Conservation (phyloP, 108 stramenopile genomes). For the Pseudonitzschia delicatissima region DNA sequence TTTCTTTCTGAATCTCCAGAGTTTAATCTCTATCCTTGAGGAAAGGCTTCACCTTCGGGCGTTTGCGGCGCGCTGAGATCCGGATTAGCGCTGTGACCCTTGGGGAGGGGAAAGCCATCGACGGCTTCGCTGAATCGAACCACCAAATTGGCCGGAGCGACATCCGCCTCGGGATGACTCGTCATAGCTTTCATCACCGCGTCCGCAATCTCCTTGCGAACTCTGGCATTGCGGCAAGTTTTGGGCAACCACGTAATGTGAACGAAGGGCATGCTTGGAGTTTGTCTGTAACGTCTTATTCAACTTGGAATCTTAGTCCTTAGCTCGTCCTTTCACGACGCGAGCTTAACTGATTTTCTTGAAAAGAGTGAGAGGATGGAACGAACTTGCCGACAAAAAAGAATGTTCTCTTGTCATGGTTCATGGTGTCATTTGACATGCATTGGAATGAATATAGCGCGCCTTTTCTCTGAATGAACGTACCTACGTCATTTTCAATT, state of each 20-base stretch:
- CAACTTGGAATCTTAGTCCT: too few species aligned
- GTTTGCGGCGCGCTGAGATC: conserved; percentile 38
- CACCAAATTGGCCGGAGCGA: conserved; percentile 44
- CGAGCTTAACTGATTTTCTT: too few species aligned
- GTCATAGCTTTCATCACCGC: conserved; percentile 55
- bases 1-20: too few species aligned
- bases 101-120: conserved; percentile 56
- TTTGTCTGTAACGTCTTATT: too few species aligned
- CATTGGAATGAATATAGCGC: too few species aligned
- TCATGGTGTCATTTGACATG: too few species aligned
- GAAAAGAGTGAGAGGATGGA: too few species aligned
- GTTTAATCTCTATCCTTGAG: conserved; percentile 31
- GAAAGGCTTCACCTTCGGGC: conserved; percentile 44
- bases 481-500: too few species aligned
- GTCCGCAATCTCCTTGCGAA: conserved; percentile 49
- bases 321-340: too few species aligned
- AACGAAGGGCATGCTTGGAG: conserved; percentile 46
- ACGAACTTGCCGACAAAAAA: too few species aligned
- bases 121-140: conserved; percentile 54
- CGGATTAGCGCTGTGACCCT: conserved; percentile 48
- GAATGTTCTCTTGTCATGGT: too few species aligned
- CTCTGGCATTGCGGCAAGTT: conserved; percentile 49
- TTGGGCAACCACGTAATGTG: conserved; percentile 61
- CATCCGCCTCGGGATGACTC: conserved; percentile 36
- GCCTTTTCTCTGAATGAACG: too few species aligned